Base-by-base conservation (phyloP, 805 yeast genomes). In the Monosporozyma unispora region DNA sequence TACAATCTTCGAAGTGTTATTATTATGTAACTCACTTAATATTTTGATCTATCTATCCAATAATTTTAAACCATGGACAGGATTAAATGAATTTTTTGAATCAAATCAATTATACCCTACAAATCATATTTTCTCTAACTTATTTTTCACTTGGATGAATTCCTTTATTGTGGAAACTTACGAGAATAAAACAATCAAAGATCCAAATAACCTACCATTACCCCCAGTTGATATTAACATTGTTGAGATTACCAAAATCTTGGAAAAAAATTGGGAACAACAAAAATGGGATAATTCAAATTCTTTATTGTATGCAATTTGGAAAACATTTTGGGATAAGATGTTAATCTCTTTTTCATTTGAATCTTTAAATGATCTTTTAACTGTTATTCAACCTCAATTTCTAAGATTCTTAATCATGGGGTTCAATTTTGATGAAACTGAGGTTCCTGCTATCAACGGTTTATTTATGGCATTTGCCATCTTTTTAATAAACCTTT, bases 391-490 rank as follows among this genome's bases (percentile, higher is more conserved):
- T 28, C 80, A 79, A 57, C 86, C 87, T 0, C 83, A 77, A 57
- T 62, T 81, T n/a, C 66, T 81, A 46, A 70, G 77, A 48, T 49
- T 68, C 2, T 70, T 81, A 51, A 78, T 81, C 50, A 52, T 58
- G 41, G 77, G 70, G 49, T 79, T 81, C 59, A 62, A 66, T 37
- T 56, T 52, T 3, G 59, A 61, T 19, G 57, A 57, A 9, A 38
- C 51, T 2, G 48, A 57, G 1, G 73, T 76, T 7, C 81, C 83
- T 3, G 58, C 79, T 18, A 63, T 81, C 11, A 70, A 77, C 50
- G 95, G 96, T 7, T 66, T 80, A 40, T 66, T 79, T 49, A 75
- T 88, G 48, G 81, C 91, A 0, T 28, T 77, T 12, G 74, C 75
- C 3, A 79, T 89, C 80, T 84, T 88, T 59, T 50, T 69, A 3